Base-by-base conservation (phyloP, 1,284 basidiomycete species). In the Marasmius fiardii region DNA sequence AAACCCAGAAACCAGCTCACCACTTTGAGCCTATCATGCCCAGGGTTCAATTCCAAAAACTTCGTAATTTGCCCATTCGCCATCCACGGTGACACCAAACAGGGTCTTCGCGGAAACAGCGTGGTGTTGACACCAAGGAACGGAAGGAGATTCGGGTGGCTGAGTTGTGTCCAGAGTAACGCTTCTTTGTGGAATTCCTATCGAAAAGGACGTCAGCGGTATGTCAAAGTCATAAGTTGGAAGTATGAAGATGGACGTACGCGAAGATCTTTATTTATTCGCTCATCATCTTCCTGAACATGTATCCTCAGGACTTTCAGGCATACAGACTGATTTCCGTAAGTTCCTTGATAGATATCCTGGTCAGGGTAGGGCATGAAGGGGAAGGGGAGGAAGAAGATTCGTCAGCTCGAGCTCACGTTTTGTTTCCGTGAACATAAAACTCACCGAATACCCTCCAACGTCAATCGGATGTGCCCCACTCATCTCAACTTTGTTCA, bases 21-120 rank as follows among this genome's bases (percentile, higher is more conserved):
- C 43, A 28, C 35, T 37, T 23, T 39, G 23, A 53, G 18, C 4
- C 49, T 43, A 34, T 60, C 54, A 23, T 54, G 43, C 3, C 48
- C 43, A 1, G 59, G 56, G 55, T 55, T 49, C 18, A 33, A 33
- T 23, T 56, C 39, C 34, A 60, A 28, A 51, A 51, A 60, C 3
- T 28, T 26, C 16, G 53, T 53, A 3, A 58, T 51, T 21, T 58
- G 51, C 2, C 56, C 54, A 37, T 60, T 54, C 21, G 51, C 21
- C 53, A 60, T 58, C 54, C 56, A 60, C 12, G 59, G 59, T 12
- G 59, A 58, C 20, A 60, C 43, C 4, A 60, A 41, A 44, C 59
- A 58, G 43, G 51, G 55, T 4, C 48, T 51, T 2, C 47, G 53
- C 21, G 39, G 44, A 28, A 58, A 58, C 2, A 54, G 7, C 10